A percentile compares a stretch with the other conserved stretches of the same genome.
Evolutionary conservation across 164 flowering plant species (phyloP).

Genomic region (Houttuynia cordata): DNA sequence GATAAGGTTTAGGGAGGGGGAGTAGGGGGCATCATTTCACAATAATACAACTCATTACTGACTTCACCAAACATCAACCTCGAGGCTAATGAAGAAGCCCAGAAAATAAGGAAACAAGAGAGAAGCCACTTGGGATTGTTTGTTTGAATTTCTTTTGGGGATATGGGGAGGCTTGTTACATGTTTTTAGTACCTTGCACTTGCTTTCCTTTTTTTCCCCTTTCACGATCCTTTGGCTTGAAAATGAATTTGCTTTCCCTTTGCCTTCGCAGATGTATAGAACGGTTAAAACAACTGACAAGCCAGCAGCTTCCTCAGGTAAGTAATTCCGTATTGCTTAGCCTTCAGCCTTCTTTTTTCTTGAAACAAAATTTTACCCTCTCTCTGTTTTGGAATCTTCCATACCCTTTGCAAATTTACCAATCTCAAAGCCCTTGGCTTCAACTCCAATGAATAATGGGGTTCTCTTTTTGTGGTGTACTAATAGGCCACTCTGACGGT

Average conservation of each 20-base stretch:
- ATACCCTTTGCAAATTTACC: background rate
- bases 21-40: constrained; percentile 54
- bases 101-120: constrained; percentile 1
- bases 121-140: background rate
- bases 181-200: background rate
- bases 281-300: constrained; percentile 77
- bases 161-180: background rate
- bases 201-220: background rate
- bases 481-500: constrained; percentile 50
- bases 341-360: constrained; percentile 4
- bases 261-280: constrained; percentile 63
- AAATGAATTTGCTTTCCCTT: constrained; percentile 7
- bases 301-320: constrained; percentile 77
- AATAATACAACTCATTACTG: constrained; percentile 34
- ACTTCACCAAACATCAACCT: constrained; percentile 35
- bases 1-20: constrained; percentile 23
- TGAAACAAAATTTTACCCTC: too few relatives aligned
- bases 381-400: constrained; percentile 6
- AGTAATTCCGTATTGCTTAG: constrained; percentile 35
- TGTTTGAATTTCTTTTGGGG: constrained; percentile 2
- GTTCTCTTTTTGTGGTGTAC: background rate
- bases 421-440: constrained; percentile 2
- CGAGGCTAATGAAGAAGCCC: constrained; percentile 26
- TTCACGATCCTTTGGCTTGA: background rate
- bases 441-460: background rate